phyloP scores from a whole-genome alignment of 768 basidiomycete genomes.

The Xerocomellus chrysenteron region DNA sequence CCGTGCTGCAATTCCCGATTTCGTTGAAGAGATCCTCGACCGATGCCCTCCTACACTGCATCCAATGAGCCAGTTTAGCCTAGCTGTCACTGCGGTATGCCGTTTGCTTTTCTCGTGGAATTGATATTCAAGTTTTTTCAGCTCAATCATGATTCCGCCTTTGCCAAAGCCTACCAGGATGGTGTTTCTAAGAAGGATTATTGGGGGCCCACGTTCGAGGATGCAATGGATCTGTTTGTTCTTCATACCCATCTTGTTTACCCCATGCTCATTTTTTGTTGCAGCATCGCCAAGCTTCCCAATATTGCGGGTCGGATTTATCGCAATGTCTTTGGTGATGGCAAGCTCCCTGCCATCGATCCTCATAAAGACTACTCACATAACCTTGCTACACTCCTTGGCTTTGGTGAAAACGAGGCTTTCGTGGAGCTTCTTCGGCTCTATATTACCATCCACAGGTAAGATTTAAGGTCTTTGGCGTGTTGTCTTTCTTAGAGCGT shows the following conservation, averaged over 20 bases:
- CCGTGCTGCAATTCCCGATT: slow-evolving; percentile 84
- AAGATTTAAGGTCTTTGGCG: not conserved
- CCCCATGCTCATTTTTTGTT: slow-evolving; percentile 3
- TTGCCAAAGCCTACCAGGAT: slow-evolving; percentile 91
- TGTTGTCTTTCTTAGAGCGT: not conserved
- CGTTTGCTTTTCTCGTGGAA: not conserved
- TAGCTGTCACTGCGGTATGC: slow-evolving; percentile 89
- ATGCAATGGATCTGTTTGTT: slow-evolving; percentile 79
- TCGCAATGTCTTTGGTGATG: slow-evolving; percentile 82
- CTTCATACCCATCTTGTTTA: not conserved
- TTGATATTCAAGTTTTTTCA: slow-evolving; percentile 27
- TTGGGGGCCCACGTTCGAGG: slow-evolving; percentile 93
- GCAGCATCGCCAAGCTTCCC: slow-evolving; percentile 92
- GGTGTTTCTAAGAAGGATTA: slow-evolving; percentile 95
- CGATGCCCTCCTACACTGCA: slow-evolving; percentile 91
- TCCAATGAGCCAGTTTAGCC: slow-evolving; percentile 97
- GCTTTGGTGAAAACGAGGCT: slow-evolving; percentile 81
- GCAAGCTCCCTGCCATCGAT: slow-evolving; percentile 88
- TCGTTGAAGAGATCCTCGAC: slow-evolving; percentile 96
- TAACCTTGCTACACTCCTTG: slow-evolving; percentile 88
- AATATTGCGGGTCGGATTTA: slow-evolving; percentile 94
- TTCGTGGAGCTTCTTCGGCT: slow-evolving; percentile 95
- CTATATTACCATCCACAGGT: slow-evolving; percentile 97
- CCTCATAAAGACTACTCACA: slow-evolving; percentile 80
- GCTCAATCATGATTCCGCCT: slow-evolving; percentile 95